These are phyloP conservation scores for Fusarium chlamydosporum DNA, from an alignment of 2,329 filamentous ascomycete genomes.

Conservation along the genomic window DNA sequence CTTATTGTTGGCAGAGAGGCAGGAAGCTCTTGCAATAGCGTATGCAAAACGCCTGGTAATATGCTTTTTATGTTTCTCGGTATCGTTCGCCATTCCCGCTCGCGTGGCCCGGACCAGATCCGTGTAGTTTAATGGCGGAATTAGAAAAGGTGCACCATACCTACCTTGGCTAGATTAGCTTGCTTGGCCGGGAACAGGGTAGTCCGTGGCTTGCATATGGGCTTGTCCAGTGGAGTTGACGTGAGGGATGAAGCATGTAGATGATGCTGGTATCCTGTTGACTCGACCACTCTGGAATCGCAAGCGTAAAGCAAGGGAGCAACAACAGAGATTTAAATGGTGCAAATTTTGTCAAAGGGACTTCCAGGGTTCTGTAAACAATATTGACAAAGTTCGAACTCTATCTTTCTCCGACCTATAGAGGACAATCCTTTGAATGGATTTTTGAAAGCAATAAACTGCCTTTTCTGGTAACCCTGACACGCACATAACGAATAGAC, in stretches of 20 bases:
- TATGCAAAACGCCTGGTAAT: constrained; percentile 1
- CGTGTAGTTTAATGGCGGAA: constrained; percentile 29
- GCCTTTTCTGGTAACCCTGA: neutral
- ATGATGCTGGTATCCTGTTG: neutral
- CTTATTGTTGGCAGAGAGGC: constrained; percentile 18
- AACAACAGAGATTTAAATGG: constrained; percentile 15
- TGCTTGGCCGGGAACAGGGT: constrained; percentile 13
- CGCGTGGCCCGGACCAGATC: constrained; percentile 33
- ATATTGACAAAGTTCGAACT: constrained; percentile 4
- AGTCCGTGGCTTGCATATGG: constrained; percentile 26
- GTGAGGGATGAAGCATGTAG: constrained; percentile 37
- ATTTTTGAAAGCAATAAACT: neutral
- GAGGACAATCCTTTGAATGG: neutral
- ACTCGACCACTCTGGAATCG: constrained; percentile 19
- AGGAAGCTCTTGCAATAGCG: constrained; percentile 28
- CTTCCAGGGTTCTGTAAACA: neutral
- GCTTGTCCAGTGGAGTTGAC: constrained; percentile 31
- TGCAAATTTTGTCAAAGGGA: constrained; percentile 22
- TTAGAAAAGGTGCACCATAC: neutral
- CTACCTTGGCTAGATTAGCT: neutral
- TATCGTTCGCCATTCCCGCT: constrained; percentile 26
- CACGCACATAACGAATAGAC: neutral
- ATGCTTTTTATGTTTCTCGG: constrained; percentile 27
- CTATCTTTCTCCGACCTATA: neutral
- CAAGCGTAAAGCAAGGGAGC: constrained; percentile 39